phyloP scores from a whole-genome alignment of 495 filamentous ascomycete species.

The Bombardia bombarda region DNA sequence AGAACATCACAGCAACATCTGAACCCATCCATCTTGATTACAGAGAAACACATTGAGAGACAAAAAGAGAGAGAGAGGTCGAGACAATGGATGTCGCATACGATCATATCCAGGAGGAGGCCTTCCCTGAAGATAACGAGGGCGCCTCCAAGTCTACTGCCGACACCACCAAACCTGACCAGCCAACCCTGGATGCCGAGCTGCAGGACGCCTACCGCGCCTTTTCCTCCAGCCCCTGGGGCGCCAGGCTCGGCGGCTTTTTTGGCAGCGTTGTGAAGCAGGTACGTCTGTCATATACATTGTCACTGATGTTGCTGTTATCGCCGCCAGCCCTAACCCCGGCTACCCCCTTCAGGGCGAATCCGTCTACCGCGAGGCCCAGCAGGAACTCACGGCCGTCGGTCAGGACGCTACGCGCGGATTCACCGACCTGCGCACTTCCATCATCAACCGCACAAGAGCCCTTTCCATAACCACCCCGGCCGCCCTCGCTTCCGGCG shows the following conservation, averaged over 20 bases:
- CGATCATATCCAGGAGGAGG: constrained; percentile 90
- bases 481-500: constrained; percentile 6
- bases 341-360: constrained; percentile 53
- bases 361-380: constrained; percentile 74
- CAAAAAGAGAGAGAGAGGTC: no score
- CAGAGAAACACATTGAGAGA: no score
- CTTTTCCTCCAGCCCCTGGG: constrained; percentile 87
- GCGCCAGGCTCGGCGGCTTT: constrained; percentile 76
- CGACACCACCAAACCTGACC: constrained; percentile 36
- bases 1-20: no score
- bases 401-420: constrained; percentile 77
- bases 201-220: constrained; percentile 93
- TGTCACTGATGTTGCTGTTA: background rate
- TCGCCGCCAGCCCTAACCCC: no score
- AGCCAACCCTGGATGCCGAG: constrained; percentile 70
- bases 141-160: constrained; percentile 35
- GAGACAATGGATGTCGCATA: constrained; percentile 88
- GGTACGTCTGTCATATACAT: constrained; percentile 38
- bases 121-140: constrained; percentile 51
- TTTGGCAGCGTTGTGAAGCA: constrained; percentile 85
- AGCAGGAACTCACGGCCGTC: constrained; percentile 70
- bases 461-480: constrained; percentile 57
- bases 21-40: no score
- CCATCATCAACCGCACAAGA: constrained; percentile 62
- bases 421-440: constrained; percentile 62